Percentiles rank a stretch among this genome's conserved stretches.
These are phyloP conservation scores for Beauveria brongniartii DNA, from an alignment of 2,329 filamentous ascomycete genomes.

Conservation along the genomic window DNA sequence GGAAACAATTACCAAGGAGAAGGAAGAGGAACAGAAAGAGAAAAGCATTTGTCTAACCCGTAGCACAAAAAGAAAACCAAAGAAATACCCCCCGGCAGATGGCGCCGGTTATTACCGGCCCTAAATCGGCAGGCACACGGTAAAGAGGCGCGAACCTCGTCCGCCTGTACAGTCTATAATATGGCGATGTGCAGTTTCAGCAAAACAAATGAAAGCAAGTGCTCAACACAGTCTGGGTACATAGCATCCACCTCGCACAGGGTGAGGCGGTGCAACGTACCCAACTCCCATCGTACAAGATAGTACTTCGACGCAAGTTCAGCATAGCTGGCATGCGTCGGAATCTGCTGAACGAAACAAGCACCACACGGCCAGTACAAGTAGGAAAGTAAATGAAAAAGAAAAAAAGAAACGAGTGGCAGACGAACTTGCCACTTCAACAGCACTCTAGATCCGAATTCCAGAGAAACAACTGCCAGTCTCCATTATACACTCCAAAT, in stretches of 20 bases:
- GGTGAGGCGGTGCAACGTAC: not conserved
- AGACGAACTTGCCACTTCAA: not conserved
- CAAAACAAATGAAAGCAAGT: constrained; percentile 10
- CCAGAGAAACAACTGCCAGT: constrained; percentile 1
- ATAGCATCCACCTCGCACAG: not conserved
- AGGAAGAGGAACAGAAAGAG: constrained; percentile 8
- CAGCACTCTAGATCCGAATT: not conserved
- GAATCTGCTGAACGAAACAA: constrained; percentile 14
- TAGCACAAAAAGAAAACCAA: constrained; percentile 4
- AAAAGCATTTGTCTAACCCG: constrained; percentile 11
- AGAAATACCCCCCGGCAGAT: not conserved
- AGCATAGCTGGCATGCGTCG: not conserved
- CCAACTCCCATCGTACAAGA: constrained; percentile 2
- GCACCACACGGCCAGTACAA: constrained; percentile 14
- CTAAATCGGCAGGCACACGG: constrained; percentile 20
- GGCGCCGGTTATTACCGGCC: constrained; percentile 21
- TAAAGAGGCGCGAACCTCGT: constrained; percentile 27
- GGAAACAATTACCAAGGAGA: not conserved
- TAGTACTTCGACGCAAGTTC: not conserved
- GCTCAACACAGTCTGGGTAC: constrained; percentile 1
- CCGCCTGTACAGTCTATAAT: constrained; percentile 30
- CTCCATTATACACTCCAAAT: constrained; percentile 10
- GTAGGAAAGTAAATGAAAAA: constrained; percentile 19
- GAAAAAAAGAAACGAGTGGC: constrained; percentile 13
- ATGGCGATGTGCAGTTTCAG: constrained; percentile 10